Evolutionary conservation across 768 basidiomycete species (phyloP).

Genomic region (Boletus tomentosulus): DNA sequence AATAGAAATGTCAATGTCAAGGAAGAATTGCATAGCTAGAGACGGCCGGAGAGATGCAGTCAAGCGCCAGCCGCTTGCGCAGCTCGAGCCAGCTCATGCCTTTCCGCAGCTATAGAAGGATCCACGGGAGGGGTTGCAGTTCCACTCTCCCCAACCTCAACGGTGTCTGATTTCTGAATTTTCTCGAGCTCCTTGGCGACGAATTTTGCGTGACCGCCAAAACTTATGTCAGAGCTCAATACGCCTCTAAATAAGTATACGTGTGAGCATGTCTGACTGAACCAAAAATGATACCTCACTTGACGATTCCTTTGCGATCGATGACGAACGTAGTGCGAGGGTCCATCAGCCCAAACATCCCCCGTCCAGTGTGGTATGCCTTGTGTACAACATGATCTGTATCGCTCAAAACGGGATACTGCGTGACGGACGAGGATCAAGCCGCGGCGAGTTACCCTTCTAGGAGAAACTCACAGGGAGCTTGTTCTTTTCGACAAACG

Average conservation of each 20-base stretch:
- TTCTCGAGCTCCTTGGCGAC: slow-evolving; percentile 63
- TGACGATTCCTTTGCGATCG: slow-evolving; percentile 63
- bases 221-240: slow-evolving; percentile 57
- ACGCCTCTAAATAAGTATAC: slow-evolving; percentile 41
- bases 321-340: slow-evolving; percentile 75
- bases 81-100: slow-evolving; percentile 20
- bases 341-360: slow-evolving; percentile 59
- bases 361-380: slow-evolving; percentile 62
- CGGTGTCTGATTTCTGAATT: slow-evolving; percentile 25
- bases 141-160: neutral
- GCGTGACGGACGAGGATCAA: neutral
- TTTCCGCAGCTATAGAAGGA: slow-evolving; percentile 7
- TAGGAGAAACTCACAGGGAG: slow-evolving; percentile 46
- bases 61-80: slow-evolving; percentile 18
- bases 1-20: no score
- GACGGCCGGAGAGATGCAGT: neutral
- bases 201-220: slow-evolving; percentile 64
- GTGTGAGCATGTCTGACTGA: slow-evolving; percentile 3
- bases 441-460: neutral
- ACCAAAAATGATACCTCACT: slow-evolving; percentile 35
- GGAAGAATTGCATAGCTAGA: no score
- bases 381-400: slow-evolving; percentile 55
- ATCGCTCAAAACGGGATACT: slow-evolving; percentile 84
- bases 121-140: slow-evolving; percentile 1
- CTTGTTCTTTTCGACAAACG: slow-evolving; percentile 68